phyloP scores from a whole-genome alignment of 225 moss, liverwort and hornwort genomes.

The Sphagnum contortum region DNA sequence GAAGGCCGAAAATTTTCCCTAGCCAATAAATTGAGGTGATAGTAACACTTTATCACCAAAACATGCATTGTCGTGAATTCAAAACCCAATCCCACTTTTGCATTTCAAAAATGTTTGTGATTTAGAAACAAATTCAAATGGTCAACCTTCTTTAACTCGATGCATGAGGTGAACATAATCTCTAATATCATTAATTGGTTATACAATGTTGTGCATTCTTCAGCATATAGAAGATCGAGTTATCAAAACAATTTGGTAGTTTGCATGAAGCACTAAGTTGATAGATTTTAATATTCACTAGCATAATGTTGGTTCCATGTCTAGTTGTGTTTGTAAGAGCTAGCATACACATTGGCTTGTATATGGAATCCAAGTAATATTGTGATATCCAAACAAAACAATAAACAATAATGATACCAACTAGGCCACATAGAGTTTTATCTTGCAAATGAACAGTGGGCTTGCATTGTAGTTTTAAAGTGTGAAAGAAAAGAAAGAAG shows the following conservation, averaged over 20 bases:
- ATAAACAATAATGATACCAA: slow-evolving; percentile 91
- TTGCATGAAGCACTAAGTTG: too few species aligned
- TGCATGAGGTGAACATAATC: too few species aligned
- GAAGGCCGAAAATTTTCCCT: slow-evolving; percentile 88
- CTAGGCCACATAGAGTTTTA: slow-evolving; percentile 90
- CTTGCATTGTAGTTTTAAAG: too few species aligned
- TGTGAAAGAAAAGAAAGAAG: too few species aligned
- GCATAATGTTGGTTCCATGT: slow-evolving; percentile 98
- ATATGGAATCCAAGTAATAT: slow-evolving; percentile 96
- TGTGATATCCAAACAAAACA: slow-evolving; percentile 97
- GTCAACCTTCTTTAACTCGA: too few species aligned
- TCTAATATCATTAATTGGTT: too few species aligned
- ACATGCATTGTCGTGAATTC: slow-evolving; percentile 90
- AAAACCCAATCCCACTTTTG: slow-evolving; percentile 82
- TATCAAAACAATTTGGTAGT: too few species aligned
- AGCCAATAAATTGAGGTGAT: slow-evolving; percentile 87
- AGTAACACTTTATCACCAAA: slow-evolving; percentile 77
- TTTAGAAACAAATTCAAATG: too few species aligned
- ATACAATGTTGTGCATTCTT: too few species aligned
- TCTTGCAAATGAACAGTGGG: too few species aligned
- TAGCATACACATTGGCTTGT: slow-evolving; percentile 86
- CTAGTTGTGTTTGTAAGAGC: slow-evolving; percentile 96
- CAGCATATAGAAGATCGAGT: too few species aligned
- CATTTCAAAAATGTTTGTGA: not conserved
- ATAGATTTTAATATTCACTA: slow-evolving; percentile 14